Conservation (phyloP, 345 rosid species). For the Leavenworthia alabamica region DNA sequence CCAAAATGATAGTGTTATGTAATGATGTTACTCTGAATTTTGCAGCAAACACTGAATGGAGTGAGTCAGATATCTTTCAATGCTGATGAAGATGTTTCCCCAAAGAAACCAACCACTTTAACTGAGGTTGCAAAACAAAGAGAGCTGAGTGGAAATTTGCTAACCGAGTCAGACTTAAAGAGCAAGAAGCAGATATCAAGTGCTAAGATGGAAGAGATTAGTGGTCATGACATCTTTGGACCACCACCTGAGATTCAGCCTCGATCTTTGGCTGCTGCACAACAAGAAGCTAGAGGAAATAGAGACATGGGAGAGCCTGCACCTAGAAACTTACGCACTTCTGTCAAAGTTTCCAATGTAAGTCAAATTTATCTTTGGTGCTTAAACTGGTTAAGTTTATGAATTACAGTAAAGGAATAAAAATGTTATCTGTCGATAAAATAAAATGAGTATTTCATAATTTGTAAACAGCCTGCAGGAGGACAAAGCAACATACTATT, state of each 20-base stretch:
- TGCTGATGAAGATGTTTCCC: constrained; percentile 62
- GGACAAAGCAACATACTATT: constrained; percentile 67
- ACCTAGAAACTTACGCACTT: constrained; percentile 57
- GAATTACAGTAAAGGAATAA: too few relatives aligned
- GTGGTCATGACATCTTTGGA: constrained; percentile 79
- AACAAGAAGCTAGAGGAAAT: constrained; percentile 47
- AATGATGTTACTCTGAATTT: neutral
- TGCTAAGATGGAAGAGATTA: constrained; percentile 80
- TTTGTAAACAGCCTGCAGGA: constrained; percentile 57
- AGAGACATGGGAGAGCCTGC: constrained; percentile 66
- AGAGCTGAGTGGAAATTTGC: constrained; percentile 66
- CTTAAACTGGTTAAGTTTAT: too few relatives aligned
- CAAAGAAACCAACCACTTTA: constrained; percentile 60
- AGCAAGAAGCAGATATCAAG: constrained; percentile 63
- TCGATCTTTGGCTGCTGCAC: constrained; percentile 52
- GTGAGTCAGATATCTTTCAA: constrained; percentile 80
- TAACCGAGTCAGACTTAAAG: constrained; percentile 50
- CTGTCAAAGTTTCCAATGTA: constrained; percentile 71
- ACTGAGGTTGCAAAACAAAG: constrained; percentile 84
- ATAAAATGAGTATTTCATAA: neutral
- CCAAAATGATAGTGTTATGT: too few relatives aligned
- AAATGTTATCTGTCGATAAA: too few relatives aligned
- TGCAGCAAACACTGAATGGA: constrained; percentile 68
- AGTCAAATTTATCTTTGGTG: constrained; percentile 8
- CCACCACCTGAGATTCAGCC: constrained; percentile 71